These are phyloP conservation scores for Sporothrix brasiliensis DNA, from an alignment of 2,329 filamentous ascomycete genomes.

Conservation along the genomic window DNA sequence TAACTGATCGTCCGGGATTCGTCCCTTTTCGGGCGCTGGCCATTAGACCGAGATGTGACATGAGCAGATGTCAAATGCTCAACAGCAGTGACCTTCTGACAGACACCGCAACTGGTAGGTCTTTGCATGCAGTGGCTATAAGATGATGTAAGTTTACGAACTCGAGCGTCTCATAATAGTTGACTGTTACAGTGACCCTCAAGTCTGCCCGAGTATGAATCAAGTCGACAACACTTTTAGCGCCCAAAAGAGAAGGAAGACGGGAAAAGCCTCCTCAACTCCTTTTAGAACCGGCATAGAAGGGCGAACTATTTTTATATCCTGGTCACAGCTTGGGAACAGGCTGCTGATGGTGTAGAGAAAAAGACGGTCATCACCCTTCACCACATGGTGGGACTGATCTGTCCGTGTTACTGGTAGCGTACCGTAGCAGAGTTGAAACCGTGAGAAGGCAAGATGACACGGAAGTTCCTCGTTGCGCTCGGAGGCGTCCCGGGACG, in stretches of 20 bases:
- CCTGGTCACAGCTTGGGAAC: neutral
- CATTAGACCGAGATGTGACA: neutral
- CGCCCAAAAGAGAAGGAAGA: constrained; percentile 7
- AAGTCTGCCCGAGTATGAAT: neutral
- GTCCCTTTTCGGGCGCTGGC: neutral
- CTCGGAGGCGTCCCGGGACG: neutral
- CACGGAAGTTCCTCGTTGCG: neutral
- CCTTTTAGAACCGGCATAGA: neutral
- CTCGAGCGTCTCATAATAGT: neutral
- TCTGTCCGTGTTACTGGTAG: no score
- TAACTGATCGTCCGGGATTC: constrained; percentile 14
- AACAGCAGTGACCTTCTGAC: neutral
- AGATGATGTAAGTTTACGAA: neutral
- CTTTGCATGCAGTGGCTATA: neutral
- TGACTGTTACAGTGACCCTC: neutral
- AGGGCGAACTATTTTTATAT: neutral
- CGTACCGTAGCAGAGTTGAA: neutral
- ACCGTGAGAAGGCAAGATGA: neutral
- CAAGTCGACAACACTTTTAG: neutral
- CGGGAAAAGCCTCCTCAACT: neutral
- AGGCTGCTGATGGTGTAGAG: neutral
- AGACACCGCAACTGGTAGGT: neutral
- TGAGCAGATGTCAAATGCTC: neutral
- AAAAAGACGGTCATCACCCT: no score
- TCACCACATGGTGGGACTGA: no score